These are phyloP conservation scores for Erysimum cheiri DNA, from an alignment of 441 rosid species.

Conservation along the genomic window DNA sequence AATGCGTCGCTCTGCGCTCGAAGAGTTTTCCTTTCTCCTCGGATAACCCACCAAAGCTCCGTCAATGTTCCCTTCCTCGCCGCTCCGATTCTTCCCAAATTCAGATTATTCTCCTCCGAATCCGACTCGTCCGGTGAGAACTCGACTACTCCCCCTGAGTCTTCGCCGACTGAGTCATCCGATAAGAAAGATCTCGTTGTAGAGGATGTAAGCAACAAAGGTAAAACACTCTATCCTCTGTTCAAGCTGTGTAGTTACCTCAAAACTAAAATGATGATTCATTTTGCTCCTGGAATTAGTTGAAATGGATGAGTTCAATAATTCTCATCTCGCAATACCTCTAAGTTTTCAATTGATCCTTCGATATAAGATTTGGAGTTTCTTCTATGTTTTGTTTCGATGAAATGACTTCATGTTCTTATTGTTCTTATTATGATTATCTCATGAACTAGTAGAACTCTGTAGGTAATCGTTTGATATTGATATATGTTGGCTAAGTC, in stretches of 20 bases:
- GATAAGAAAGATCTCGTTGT: slow-evolving; percentile 33
- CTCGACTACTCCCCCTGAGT: slow-evolving; percentile 22
- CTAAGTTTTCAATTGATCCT: background rate
- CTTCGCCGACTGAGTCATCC: background rate
- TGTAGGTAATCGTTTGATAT: slow-evolving; percentile 19
- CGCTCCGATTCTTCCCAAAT: slow-evolving; percentile 7
- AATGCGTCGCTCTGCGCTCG: slow-evolving; percentile 45
- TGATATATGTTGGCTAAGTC: slow-evolving; percentile 7
- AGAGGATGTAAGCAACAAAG: slow-evolving; percentile 45
- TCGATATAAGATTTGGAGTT: slow-evolving; percentile 2
- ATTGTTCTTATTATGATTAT: background rate
- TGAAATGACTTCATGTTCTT: background rate
- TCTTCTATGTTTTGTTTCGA: background rate
- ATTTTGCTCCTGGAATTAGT: background rate
- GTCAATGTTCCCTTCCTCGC: slow-evolving; percentile 17
- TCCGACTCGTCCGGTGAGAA: slow-evolving; percentile 43
- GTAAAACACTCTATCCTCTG: slow-evolving; percentile 16
- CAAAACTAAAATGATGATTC: background rate
- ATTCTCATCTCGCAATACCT: background rate
- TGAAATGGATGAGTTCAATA: background rate
- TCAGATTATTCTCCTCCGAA: slow-evolving; percentile 46
- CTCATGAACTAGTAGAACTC: slow-evolving; percentile 1
- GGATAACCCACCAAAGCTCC: slow-evolving; percentile 24
- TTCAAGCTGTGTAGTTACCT: background rate
- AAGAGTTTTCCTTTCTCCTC: slow-evolving; percentile 32